Evolutionary conservation across 805 yeast species (phyloP).

Genomic region (Hanseniaspora jakobsenii): DNA sequence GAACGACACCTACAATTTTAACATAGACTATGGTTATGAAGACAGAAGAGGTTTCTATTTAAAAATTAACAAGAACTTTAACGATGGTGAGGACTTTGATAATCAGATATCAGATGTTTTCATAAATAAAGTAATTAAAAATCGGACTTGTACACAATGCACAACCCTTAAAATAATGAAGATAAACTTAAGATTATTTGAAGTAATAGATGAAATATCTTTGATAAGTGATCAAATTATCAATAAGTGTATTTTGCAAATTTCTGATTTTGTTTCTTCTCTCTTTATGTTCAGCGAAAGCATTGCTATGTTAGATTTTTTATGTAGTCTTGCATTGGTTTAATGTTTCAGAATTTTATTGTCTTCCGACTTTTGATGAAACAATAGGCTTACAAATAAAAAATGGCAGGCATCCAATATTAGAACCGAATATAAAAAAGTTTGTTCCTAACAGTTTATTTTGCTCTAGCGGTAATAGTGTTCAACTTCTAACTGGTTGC

Average conservation of each 20-base stretch:
- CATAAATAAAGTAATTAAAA: slow-evolving; percentile 26
- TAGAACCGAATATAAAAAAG: slow-evolving; percentile 25
- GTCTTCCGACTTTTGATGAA: not conserved
- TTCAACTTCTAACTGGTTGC: slow-evolving; percentile 46
- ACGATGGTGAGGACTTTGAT: slow-evolving; percentile 10
- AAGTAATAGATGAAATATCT: slow-evolving; percentile 32
- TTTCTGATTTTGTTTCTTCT: slow-evolving; percentile 26
- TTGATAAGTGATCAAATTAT: slow-evolving; percentile 33
- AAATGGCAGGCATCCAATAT: slow-evolving; percentile 34
- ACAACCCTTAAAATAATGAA: slow-evolving; percentile 33
- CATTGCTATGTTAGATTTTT: slow-evolving; percentile 32
- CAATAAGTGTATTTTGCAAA: slow-evolving; percentile 25
- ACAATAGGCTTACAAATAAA: slow-evolving; percentile 24
- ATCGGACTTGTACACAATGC: slow-evolving; percentile 29
- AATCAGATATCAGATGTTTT: slow-evolving; percentile 28
- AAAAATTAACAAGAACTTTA: slow-evolving; percentile 22
- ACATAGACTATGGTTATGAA: slow-evolving; percentile 29
- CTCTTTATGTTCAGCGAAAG: slow-evolving; percentile 36
- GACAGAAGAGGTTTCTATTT: slow-evolving; percentile 31
- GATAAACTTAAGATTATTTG: slow-evolving; percentile 32
- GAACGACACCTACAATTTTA: slow-evolving; percentile 21
- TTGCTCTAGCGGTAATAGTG: slow-evolving; percentile 31
- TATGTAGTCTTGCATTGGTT: slow-evolving; percentile 29
- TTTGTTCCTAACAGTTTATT: slow-evolving; percentile 35
- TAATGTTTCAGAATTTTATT: no score